phyloP scores from a whole-genome alignment of 2,329 filamentous ascomycete genomes.

The Microascus cirrosus region DNA sequence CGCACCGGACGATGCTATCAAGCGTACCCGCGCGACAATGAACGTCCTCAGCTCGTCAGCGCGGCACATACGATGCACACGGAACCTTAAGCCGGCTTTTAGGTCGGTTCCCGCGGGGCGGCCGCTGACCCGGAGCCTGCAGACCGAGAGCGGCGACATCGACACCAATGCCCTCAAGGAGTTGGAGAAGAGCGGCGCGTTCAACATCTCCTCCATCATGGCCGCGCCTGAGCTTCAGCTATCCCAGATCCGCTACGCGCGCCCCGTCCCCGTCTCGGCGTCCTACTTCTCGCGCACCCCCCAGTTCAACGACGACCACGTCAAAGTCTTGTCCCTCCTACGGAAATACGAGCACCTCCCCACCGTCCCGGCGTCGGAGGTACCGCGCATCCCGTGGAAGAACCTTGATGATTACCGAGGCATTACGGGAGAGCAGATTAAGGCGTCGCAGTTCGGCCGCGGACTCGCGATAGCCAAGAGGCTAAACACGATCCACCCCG shows the following conservation, averaged over 20 bases:
- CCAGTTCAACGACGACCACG: slow-evolving; percentile 73
- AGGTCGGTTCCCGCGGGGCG: background rate
- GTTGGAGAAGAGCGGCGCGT: slow-evolving; percentile 2
- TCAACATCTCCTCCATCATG: slow-evolving; percentile 6
- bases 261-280: slow-evolving; percentile 71
- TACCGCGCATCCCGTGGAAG: slow-evolving; percentile 69
- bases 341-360: slow-evolving; percentile 67
- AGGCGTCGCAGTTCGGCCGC: slow-evolving; percentile 66
- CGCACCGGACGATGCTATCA: background rate
- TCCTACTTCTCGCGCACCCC: slow-evolving; percentile 92
- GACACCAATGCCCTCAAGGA: background rate
- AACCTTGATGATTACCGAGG: slow-evolving; percentile 66
- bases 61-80: slow-evolving; percentile 22
- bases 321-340: slow-evolving; percentile 61
- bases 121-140: slow-evolving; percentile 1
- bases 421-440: slow-evolving; percentile 59
- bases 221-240: slow-evolving; percentile 8
- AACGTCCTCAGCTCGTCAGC: slow-evolving; percentile 8
- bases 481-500: slow-evolving; percentile 76
- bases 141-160: background rate
- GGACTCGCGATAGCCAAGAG: slow-evolving; percentile 66
- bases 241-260: slow-evolving; percentile 38
- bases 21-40: slow-evolving; percentile 5
- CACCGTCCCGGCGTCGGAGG: slow-evolving; percentile 50
- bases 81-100: slow-evolving; percentile 11